Conservation (phyloP, 371 early-diverging fungal genomes). For the Paraphysoderma sedebokerense region DNA sequence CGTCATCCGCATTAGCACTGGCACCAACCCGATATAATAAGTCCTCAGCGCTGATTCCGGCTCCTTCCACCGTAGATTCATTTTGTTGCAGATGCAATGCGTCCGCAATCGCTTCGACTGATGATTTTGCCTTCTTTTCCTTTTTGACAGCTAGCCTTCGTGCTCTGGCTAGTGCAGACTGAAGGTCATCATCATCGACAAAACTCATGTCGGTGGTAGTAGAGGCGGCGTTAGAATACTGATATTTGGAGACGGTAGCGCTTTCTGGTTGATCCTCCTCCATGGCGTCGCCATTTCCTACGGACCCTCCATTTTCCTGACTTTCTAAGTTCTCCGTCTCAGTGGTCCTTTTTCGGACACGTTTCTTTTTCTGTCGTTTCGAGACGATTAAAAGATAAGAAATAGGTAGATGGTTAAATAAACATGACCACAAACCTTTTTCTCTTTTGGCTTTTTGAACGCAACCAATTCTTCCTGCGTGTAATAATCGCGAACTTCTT, state of each 20-base stretch:
- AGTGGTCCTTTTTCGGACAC: conserved; percentile 26
- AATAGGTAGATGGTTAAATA: not conserved
- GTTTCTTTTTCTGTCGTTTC: conserved; percentile 25
- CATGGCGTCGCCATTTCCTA: not conserved
- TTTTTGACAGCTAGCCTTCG: conserved; percentile 45
- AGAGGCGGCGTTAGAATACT: conserved; percentile 4
- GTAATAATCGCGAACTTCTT: conserved; percentile 56
- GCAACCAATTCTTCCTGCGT: conserved; percentile 64
- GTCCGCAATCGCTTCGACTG: conserved; percentile 33
- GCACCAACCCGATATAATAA: conserved; percentile 1
- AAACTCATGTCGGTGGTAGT: conserved; percentile 29
- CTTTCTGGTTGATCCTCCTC: conserved; percentile 3
- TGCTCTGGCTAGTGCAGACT: conserved; percentile 54
- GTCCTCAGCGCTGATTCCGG: conserved; percentile 1
- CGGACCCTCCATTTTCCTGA: too few relatives aligned
- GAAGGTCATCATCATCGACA: conserved; percentile 90
- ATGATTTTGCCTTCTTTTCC: conserved; percentile 19
- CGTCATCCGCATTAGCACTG: not conserved
- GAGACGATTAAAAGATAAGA: not conserved
- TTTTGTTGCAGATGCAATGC: not conserved
- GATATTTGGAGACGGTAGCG: too few relatives aligned
- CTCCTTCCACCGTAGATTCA: not conserved
- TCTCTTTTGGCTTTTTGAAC: conserved; percentile 60
- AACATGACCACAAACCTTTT: conserved; percentile 4
- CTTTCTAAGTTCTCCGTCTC: conserved; percentile 19